Conservation (phyloP, 2,329 filamentous ascomycete species). For the Aureobasidium leucospermi region DNA sequence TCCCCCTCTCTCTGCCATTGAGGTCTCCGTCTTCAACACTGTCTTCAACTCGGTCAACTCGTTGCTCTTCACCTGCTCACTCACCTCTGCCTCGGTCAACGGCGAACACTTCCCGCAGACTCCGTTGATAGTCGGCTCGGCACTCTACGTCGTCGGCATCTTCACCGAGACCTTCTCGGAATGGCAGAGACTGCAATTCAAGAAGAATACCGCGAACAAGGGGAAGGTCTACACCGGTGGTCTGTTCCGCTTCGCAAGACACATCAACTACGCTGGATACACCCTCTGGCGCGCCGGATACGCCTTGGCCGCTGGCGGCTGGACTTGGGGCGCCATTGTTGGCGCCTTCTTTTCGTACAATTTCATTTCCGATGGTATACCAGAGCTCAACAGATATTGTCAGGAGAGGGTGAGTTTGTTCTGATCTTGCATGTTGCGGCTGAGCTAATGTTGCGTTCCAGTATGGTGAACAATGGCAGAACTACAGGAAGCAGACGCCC, state of each 20-base stretch:
- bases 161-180: slow-evolving; percentile 50
- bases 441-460: slow-evolving; percentile 16
- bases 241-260: slow-evolving; percentile 42
- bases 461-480: slow-evolving; percentile 34
- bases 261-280: slow-evolving; percentile 50
- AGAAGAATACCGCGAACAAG: slow-evolving; percentile 43
- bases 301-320: slow-evolving; percentile 43
- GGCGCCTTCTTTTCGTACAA: slow-evolving; percentile 38
- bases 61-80: slow-evolving; percentile 45
- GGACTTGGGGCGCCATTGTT: slow-evolving; percentile 35
- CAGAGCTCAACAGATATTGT: slow-evolving; percentile 45
- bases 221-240: slow-evolving; percentile 46
- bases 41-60: slow-evolving; percentile 49
- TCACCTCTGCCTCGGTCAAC: slow-evolving; percentile 39
- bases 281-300: slow-evolving; percentile 45
- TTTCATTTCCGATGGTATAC: slow-evolving; percentile 39
- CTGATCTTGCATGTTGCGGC: neutral
- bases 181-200: slow-evolving; percentile 48
- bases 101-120: slow-evolving; percentile 35
- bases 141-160: slow-evolving; percentile 47
- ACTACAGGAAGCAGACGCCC: slow-evolving; percentile 32
- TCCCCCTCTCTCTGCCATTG: slow-evolving; percentile 34
- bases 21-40: slow-evolving; percentile 47
- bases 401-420: slow-evolving; percentile 29
- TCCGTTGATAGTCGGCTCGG: slow-evolving; percentile 41